These are phyloP conservation scores for Podaxis sp. DNA, from an alignment of 768 basidiomycete genomes.

Conservation along the genomic window DNA sequence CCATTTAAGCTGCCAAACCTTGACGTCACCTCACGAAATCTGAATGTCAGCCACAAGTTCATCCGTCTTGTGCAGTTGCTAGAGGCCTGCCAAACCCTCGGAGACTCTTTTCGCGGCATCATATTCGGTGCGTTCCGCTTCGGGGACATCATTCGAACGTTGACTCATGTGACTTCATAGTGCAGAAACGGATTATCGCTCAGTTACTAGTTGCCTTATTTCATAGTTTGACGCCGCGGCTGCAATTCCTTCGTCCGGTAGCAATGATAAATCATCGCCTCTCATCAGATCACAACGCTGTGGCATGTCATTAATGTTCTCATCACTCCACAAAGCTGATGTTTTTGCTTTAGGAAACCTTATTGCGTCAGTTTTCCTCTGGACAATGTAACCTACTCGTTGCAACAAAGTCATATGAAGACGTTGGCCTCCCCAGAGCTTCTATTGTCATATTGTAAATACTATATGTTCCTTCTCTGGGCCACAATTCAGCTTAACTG, in stretches of 20 bases:
- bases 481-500: constrained; percentile 3
- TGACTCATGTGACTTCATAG: constrained; percentile 33
- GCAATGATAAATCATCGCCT: constrained; percentile 39
- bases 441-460: constrained; percentile 63
- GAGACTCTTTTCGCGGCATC: constrained; percentile 63
- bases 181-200: constrained; percentile 54
- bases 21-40: constrained; percentile 52
- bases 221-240: constrained; percentile 47
- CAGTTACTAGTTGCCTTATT: constrained; percentile 58
- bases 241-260: constrained; percentile 56
- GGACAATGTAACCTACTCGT: constrained; percentile 69
- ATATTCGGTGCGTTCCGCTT: constrained; percentile 50
- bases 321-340: background rate
- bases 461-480: background rate
- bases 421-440: constrained; percentile 57
- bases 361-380: constrained; percentile 46
- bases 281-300: constrained; percentile 26
- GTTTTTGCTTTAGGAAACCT: constrained; percentile 38
- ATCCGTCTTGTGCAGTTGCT: constrained; percentile 58
- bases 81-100: constrained; percentile 50
- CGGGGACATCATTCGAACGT: background rate
- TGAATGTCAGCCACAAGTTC: constrained; percentile 73
- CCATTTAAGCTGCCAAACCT: constrained; percentile 63
- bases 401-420: constrained; percentile 56
- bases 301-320: constrained; percentile 25